A percentile compares a stretch with the other conserved stretches of the same genome.
Evolutionary conservation across 306 rosid genomes (phyloP).

Genomic region (Gastrolobium bilobum): DNA sequence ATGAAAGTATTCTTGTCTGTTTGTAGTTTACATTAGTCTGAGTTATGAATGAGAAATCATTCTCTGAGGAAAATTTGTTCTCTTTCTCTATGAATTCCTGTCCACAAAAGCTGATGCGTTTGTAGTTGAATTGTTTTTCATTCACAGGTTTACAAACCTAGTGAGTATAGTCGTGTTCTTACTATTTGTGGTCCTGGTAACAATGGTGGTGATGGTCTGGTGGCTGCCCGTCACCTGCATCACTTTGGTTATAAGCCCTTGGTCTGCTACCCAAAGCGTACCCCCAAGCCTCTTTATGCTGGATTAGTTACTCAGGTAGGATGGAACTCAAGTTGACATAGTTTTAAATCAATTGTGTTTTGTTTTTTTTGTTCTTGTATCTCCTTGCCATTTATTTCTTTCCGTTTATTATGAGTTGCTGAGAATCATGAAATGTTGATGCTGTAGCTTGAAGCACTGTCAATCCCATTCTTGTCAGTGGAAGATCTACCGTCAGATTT

Average conservation of each 20-base stretch:
- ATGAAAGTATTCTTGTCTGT: neutral
- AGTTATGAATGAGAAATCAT: neutral
- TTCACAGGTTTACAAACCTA: conserved; percentile 73
- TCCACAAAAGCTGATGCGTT: neutral
- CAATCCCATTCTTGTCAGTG: conserved; percentile 83
- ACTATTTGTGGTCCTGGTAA: conserved; percentile 96
- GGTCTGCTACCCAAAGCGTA: conserved; percentile 88
- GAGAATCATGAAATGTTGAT: conserved; percentile 52
- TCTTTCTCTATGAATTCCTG: conserved; percentile 30
- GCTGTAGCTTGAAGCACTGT: conserved; percentile 85
- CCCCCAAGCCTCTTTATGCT: conserved; percentile 82
- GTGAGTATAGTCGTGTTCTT: conserved; percentile 79
- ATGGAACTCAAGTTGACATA: conserved; percentile 35
- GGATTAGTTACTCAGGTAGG: conserved; percentile 94
- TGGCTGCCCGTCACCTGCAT: conserved; percentile 92
- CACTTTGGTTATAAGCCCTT: conserved; percentile 87
- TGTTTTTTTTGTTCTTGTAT: neutral
- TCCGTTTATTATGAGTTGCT: conserved; percentile 24
- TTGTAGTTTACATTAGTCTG: conserved; percentile 11
- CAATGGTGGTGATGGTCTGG: conserved; percentile 97
- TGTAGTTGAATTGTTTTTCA: conserved; percentile 40
- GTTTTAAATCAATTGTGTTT: conserved; percentile 1
- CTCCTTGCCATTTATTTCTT: conserved; percentile 13
- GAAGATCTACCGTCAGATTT: conserved; percentile 81
- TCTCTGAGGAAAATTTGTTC: neutral